Base-by-base conservation (phyloP, 2,329 filamentous ascomycete species). In the Didymella lethalis region DNA sequence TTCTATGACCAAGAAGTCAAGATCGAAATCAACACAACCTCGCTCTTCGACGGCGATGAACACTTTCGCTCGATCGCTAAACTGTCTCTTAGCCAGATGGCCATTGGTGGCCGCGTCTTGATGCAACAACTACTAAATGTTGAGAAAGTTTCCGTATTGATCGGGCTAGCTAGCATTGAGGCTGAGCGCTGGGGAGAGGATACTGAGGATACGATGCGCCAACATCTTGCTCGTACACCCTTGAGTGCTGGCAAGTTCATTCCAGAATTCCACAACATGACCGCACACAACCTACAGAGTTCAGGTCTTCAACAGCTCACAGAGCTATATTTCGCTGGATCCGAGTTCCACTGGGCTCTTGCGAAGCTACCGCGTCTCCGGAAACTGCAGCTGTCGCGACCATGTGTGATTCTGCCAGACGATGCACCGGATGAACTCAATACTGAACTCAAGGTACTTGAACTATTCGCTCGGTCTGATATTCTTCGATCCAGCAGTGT, bases 201-300 rank as follows among this genome's bases (percentile, higher is more conserved):
- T 2, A 0, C n/a, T 3, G 18, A 20, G 4, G 11, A 7, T 2
- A 0, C n/a, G 16, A 11, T 10, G 3, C 20, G 2, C 36, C 20
- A 40, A 8, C 18, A 4, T n/a, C 36, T 40, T 40, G 36, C 36
- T 20, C 36, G 2, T 20, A 4, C 10, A 2, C 36, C 36, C 3
- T 20, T 40, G 36, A 10, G 3, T 4, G 18, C n/a, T 8, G 10
- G 2, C 36, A 40, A 3, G 7, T 10, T 40, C 2, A 40, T 40
- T 3, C 36, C 36, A 2, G 3, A 20, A 3, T 40, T 40, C 36
- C 2, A 40, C 8, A 40, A 5, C 18, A 3, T 8, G n/a, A 40
- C 18, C 4, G 34, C 34, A 3, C 34, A 38, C 10, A 16, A 18
- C 5, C 6, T 38, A 8, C n/a, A 40, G 2, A 20, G 20, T 18